Conservation (phyloP, 2,329 filamentous ascomycete genomes). For the Cryphonectria naterciae region DNA sequence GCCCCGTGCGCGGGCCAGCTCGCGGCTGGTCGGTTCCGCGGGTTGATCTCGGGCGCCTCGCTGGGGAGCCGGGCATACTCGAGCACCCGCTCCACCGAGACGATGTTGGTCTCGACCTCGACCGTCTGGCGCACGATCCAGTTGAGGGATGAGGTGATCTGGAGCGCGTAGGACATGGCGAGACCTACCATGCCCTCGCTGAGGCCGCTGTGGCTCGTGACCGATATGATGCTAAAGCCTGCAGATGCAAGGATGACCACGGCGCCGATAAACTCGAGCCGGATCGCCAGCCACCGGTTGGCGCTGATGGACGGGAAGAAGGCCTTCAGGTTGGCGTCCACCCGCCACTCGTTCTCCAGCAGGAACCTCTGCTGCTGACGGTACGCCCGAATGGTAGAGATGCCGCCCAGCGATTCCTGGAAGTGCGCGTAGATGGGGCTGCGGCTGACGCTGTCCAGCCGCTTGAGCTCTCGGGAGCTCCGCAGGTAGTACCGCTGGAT, state of each 20-base stretch:
- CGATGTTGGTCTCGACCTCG: conserved; percentile 99
- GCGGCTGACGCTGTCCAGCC: conserved; percentile 90
- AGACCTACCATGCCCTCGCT: conserved; percentile 82
- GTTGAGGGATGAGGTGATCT: conserved; percentile 96
- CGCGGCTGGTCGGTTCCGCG: conserved; percentile 81
- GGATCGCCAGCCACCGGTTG: conserved; percentile 90
- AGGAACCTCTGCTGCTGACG: conserved; percentile 85
- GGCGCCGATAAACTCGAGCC: conserved; percentile 93
- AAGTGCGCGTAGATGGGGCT: conserved; percentile 99
- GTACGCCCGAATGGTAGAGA: conserved; percentile 95
- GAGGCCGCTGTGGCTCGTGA: conserved; percentile 67
- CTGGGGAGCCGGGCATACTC: conserved; percentile 91
- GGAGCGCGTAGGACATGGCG: conserved; percentile 94
- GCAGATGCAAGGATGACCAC: conserved; percentile 90
- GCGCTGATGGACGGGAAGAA: conserved; percentile 97
- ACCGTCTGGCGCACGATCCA: conserved; percentile 99
- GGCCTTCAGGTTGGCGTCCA: conserved; percentile 90
- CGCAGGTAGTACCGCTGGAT: conserved; percentile 97
- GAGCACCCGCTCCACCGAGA: conserved; percentile 95
- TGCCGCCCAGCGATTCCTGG: conserved; percentile 92
- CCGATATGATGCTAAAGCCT: conserved; percentile 78
- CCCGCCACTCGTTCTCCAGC: conserved; percentile 94
- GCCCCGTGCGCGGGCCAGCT: conserved; percentile 91
- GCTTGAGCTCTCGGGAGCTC: conserved; percentile 94
- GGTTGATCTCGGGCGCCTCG: conserved; percentile 93